phyloP scores from a whole-genome alignment of 2,329 filamentous ascomycete genomes.

The Cryphonectria carpinicola region DNA sequence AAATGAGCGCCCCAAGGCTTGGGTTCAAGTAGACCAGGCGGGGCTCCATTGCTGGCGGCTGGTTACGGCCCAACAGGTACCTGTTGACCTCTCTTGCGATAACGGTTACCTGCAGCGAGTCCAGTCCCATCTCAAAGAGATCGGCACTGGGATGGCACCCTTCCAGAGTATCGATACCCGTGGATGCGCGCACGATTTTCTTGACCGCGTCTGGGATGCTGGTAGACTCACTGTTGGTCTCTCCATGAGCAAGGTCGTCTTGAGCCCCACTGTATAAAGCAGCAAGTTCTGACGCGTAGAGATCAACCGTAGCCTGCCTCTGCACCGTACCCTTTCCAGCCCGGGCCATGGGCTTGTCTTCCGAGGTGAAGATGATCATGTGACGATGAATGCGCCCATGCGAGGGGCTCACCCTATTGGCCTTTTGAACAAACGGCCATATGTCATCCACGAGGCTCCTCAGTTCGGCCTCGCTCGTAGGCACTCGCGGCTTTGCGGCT shows the following conservation, averaged over 20 bases:
- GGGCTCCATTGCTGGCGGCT: no score
- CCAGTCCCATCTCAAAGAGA: constrained; percentile 7
- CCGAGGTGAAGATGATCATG: background rate
- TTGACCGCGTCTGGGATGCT: background rate
- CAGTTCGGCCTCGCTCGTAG: background rate
- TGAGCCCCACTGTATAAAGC: background rate
- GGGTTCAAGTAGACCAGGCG: background rate
- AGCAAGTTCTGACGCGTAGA: background rate
- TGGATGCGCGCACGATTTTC: background rate
- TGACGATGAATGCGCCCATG: constrained; percentile 7
- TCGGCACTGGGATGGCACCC: background rate
- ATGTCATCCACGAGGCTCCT: constrained; percentile 7
- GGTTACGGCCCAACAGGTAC: background rate
- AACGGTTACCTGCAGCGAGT: constrained; percentile 7
- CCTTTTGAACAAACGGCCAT: constrained; percentile 16
- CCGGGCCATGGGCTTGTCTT: constrained; percentile 40
- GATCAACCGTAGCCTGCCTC: constrained; percentile 41
- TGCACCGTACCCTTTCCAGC: constrained; percentile 52
- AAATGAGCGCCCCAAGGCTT: background rate
- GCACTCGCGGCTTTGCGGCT: background rate
- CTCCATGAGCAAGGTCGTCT: no score
- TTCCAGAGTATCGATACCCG: background rate
- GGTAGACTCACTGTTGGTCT: background rate
- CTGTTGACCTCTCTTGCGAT: constrained; percentile 8
- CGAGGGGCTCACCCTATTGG: constrained; percentile 7